Conservation (phyloP, 352 stramenopile genomes). For the Pythium diclinum region DNA sequence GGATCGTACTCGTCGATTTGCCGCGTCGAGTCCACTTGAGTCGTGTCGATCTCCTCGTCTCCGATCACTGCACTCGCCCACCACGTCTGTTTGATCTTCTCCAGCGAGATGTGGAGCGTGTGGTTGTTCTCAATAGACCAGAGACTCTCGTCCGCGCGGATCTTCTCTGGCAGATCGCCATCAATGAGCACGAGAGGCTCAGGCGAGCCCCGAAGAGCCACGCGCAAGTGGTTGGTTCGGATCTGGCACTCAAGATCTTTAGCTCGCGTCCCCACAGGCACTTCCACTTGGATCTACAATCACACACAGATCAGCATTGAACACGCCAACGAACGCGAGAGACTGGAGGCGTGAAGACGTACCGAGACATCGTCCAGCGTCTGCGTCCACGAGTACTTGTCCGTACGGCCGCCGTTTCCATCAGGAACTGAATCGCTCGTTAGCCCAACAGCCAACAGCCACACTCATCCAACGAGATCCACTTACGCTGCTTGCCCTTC, state of each 20-base stretch:
- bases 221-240: conserved; percentile 77
- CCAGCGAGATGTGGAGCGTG: conserved; percentile 86
- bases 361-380: conserved; percentile 94
- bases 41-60: conserved; percentile 97
- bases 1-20: conserved; percentile 96
- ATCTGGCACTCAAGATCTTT: conserved; percentile 92
- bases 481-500: conserved; percentile 68
- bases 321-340: neutral
- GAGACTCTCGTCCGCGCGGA: conserved; percentile 96
- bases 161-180: conserved; percentile 88
- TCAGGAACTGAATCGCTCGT: conserved; percentile 53
- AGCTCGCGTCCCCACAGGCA: conserved; percentile 88
- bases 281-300: conserved; percentile 72
- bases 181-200: conserved; percentile 46
- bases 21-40: conserved; percentile 95
- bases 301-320: neutral
- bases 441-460: neutral
- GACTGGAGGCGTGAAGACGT: conserved; percentile 8
- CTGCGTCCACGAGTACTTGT: conserved; percentile 97
- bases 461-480: neutral
- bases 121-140: conserved; percentile 92
- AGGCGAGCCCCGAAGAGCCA: conserved; percentile 56
- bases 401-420: conserved; percentile 86
- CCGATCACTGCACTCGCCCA: conserved; percentile 93
- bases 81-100: conserved; percentile 98